Conservation (phyloP, 192 early-diverging fungal genomes). For the Neocallimastix lanati region DNA sequence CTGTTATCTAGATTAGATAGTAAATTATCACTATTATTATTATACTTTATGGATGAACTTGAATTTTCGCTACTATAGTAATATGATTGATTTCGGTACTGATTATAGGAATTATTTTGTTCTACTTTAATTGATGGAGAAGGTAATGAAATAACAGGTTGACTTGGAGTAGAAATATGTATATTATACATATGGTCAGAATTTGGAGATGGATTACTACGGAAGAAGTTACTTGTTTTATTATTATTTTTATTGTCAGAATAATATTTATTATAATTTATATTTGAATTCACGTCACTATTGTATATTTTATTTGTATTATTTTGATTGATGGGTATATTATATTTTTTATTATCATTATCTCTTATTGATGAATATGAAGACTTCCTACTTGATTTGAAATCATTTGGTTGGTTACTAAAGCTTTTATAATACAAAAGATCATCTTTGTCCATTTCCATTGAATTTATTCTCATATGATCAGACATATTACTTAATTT, state of each 20-base stretch:
- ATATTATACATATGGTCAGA: not conserved
- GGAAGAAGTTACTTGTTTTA: not conserved
- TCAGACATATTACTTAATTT: not conserved
- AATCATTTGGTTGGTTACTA: not conserved
- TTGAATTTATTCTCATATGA: not conserved
- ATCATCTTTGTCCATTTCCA: not conserved
- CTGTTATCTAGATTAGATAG: too few relatives aligned
- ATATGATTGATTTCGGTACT: too few relatives aligned
- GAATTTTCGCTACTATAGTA: too few relatives aligned
- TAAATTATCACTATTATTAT: too few relatives aligned
- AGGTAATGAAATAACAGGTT: not conserved
- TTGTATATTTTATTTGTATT: too few relatives aligned
- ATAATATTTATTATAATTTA: not conserved
- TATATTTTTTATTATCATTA: too few relatives aligned
- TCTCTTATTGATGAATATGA: not conserved
- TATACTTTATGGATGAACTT: too few relatives aligned
- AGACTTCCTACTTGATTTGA: not conserved
- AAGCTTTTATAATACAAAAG: not conserved
- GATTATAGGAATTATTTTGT: not conserved
- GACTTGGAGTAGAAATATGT: not conserved
- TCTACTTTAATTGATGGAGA: not conserved
- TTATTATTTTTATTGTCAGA: too few relatives aligned
- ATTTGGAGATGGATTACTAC: not conserved
- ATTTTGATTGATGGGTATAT: too few relatives aligned
- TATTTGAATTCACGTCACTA: not conserved